Percentiles rank a stretch among this genome's conserved stretches.
These are phyloP conservation scores for Diplocarpon rosae DNA, from an alignment of 2,329 filamentous ascomycete genomes.

Conservation along the genomic window DNA sequence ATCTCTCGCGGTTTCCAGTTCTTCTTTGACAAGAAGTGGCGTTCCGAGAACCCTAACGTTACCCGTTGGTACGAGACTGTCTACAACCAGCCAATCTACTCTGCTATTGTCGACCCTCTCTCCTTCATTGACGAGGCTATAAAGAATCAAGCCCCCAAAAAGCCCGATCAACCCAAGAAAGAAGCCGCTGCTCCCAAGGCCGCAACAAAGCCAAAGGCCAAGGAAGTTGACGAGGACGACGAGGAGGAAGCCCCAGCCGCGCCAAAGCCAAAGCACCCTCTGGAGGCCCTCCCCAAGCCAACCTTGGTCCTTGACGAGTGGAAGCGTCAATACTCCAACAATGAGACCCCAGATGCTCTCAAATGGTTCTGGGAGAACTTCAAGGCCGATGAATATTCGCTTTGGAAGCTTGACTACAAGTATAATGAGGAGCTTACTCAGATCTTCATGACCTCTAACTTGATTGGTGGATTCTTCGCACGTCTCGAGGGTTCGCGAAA, in stretches of 20 bases:
- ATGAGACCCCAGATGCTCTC: constrained; percentile 72
- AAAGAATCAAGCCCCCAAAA: constrained; percentile 66
- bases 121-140: constrained; percentile 71
- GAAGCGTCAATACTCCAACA: constrained; percentile 99
- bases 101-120: constrained; percentile 63
- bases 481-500: constrained; percentile 97
- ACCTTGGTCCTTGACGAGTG: constrained; percentile 85
- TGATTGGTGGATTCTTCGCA: constrained; percentile 95
- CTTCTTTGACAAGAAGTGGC: constrained; percentile 89
- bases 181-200: constrained; percentile 43
- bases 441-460: constrained; percentile 98
- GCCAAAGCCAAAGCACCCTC: constrained; percentile 94
- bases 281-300: constrained; percentile 72
- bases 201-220: constrained; percentile 34
- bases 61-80: constrained; percentile 94
- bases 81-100: constrained; percentile 85
- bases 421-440: constrained; percentile 97
- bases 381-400: constrained; percentile 88
- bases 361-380: constrained; percentile 98
- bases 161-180: constrained; percentile 59
- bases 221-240: constrained; percentile 50
- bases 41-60: constrained; percentile 69
- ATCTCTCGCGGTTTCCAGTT: constrained; percentile 81
- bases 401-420: constrained; percentile 95
- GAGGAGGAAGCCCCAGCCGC: constrained; percentile 47